Evolutionary conservation across 2,329 filamentous ascomycete genomes (phyloP).

Genomic region (Xylariaceae sp.): DNA sequence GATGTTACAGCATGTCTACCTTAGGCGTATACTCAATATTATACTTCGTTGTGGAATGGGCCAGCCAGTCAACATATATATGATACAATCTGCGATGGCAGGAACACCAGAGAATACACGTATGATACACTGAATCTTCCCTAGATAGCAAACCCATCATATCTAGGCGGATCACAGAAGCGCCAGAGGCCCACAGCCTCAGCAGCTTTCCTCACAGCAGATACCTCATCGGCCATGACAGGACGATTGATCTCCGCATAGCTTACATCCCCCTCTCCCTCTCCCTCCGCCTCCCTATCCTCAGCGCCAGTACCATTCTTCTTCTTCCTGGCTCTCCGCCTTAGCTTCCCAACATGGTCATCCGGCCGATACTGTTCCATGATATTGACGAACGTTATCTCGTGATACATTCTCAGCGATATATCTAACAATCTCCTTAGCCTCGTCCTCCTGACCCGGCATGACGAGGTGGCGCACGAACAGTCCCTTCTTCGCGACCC

Average conservation of each 20-base stretch:
- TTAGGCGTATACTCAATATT: too few relatives aligned
- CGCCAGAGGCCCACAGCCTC: conserved; percentile 77
- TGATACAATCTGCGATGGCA: too few relatives aligned
- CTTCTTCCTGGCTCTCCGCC: conserved; percentile 41
- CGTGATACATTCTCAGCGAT: conserved; percentile 74
- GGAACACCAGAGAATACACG: background rate
- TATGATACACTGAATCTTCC: background rate
- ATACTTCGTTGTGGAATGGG: background rate
- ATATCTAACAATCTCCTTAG: conserved; percentile 76
- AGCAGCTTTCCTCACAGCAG: conserved; percentile 70
- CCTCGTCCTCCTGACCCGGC: conserved; percentile 80
- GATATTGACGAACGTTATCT: conserved; percentile 81
- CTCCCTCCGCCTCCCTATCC: conserved; percentile 39
- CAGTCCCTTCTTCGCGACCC: conserved; percentile 79
- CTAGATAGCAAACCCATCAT: conserved; percentile 60
- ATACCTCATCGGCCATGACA: conserved; percentile 69
- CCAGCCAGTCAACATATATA: background rate
- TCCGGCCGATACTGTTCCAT: conserved; percentile 89
- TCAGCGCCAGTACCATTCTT: background rate
- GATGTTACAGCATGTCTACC: too few relatives aligned
- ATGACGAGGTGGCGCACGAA: conserved; percentile 83
- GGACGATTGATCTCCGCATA: conserved; percentile 83
- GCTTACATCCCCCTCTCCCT: conserved; percentile 58
- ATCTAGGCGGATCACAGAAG: conserved; percentile 70
- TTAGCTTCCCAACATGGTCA: conserved; percentile 79